A percentile compares a stretch with the other conserved stretches of the same genome.
These are phyloP conservation scores for Calcarisporium arbuscula DNA, from an alignment of 2,329 filamentous ascomycete genomes.

Conservation along the genomic window DNA sequence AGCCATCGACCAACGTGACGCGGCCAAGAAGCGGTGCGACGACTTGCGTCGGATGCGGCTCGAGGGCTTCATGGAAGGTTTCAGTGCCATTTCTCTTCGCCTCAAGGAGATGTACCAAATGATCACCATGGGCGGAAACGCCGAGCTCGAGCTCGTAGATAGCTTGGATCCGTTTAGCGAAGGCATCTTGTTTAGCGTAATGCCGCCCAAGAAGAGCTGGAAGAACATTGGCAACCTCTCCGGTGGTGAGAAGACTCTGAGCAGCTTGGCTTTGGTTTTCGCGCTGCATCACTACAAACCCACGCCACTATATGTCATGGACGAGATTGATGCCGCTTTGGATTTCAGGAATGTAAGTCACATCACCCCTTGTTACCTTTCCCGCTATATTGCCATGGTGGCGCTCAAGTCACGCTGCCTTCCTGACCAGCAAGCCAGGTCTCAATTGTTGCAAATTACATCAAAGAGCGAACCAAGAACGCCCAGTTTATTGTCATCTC, in stretches of 20 bases:
- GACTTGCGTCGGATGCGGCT: slow-evolving; percentile 84
- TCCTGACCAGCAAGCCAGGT: slow-evolving; percentile 48
- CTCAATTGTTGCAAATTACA: slow-evolving; percentile 96
- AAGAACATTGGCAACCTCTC: slow-evolving; percentile 97
- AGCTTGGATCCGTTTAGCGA: slow-evolving; percentile 94
- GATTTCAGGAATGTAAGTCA: slow-evolving; percentile 91
- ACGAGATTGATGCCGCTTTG: slow-evolving; percentile 96
- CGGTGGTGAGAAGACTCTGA: slow-evolving; percentile 95
- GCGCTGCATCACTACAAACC: slow-evolving; percentile 97
- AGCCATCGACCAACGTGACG: slow-evolving; percentile 72
- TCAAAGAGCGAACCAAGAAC: slow-evolving; percentile 98
- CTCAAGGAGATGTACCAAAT: slow-evolving; percentile 99
- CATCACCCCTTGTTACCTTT: slow-evolving; percentile 3
- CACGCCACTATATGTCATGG: slow-evolving; percentile 97
- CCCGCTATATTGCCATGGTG: slow-evolving; percentile 6
- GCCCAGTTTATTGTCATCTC: slow-evolving; percentile 99
- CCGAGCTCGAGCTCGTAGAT: slow-evolving; percentile 94
- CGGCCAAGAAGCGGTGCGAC: slow-evolving; percentile 86
- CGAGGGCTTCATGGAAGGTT: slow-evolving; percentile 98
- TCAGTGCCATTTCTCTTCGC: slow-evolving; percentile 85
- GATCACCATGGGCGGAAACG: slow-evolving; percentile 99
- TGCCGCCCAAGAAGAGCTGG: slow-evolving; percentile 99
- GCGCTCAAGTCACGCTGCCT: slow-evolving; percentile 14
- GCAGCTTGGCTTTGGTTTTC: slow-evolving; percentile 91
- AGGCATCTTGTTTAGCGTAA: slow-evolving; percentile 93